Base-by-base conservation (phyloP, 805 yeast genomes). In the Pichia occidentalis region DNA sequence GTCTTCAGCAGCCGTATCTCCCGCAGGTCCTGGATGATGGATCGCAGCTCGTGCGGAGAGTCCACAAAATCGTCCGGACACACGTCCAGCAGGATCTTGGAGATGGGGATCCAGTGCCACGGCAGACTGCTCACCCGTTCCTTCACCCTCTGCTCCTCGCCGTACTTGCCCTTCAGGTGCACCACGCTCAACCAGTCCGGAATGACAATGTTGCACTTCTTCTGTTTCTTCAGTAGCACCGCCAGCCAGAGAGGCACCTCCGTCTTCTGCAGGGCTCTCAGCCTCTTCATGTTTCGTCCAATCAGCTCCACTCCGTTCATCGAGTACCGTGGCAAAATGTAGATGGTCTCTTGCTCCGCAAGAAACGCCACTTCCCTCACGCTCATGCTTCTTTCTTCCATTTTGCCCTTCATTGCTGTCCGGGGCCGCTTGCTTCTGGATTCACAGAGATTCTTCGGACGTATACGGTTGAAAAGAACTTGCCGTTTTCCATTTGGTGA, bases 201-300 rank as follows among this genome's bases (percentile, higher is more conserved):
- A 11, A 87, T 80, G 7, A 85, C 77, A 3, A 92, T 77, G 45
- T 79, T 81, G 59, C 97, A 86, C 51, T 87, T 80, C 32, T 78
- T 80, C 57, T 92, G 97, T 32, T 80, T 77, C 52, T 85, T 86
- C 34, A 92, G 64, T 16, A 88, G 63, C 7, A 88, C 55, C 0
- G 97, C 97, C 16, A 85, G 64, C 97, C 97, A 92, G 2, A 90
- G 46, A 0, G 96, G 95, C 0, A 92, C 77, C 32, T 72, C 65
- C 14, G 70, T 72, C 36, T 88, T 68, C 43, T 80, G 71, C 72
- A 83, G 69, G 0, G 94, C 85, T 31, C 72, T 59, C 24, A 85
- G 60, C 7, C 67, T 63, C 0, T 90, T 87, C 21, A 77, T 53
- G 29, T 63, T 64, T 20, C 72, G 64, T 4, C 88, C 85, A 32